Percentiles rank a stretch among this genome's conserved stretches.
Evolutionary conservation across 108 stramenopile genomes (phyloP).

Genomic region (Pelagomonas calceolata): DNA sequence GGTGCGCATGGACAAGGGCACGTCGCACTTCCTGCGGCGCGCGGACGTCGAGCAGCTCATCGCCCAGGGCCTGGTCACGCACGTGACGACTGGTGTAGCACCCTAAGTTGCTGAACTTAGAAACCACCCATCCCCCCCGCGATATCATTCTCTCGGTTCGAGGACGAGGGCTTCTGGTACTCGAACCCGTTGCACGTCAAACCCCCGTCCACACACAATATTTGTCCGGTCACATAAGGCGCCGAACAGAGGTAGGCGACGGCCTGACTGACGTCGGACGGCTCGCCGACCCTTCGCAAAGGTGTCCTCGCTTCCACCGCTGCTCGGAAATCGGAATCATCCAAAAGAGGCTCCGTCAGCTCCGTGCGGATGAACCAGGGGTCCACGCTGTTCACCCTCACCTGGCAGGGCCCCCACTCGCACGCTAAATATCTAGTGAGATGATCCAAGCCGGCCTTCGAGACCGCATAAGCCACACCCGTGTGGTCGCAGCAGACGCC

Average conservation of each 20-base stretch:
- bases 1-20: background rate
- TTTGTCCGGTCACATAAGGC: slow-evolving; percentile 45
- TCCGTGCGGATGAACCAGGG: slow-evolving; percentile 38
- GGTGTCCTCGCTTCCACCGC: slow-evolving; percentile 17
- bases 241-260: slow-evolving; percentile 45
- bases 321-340: slow-evolving; percentile 4
- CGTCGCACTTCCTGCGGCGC: background rate
- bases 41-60: background rate
- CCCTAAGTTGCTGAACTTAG: no score
- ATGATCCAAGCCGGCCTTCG: slow-evolving; percentile 50
- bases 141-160: no score
- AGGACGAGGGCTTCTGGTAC: no score
- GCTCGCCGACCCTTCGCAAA: slow-evolving; percentile 16
- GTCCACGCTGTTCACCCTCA: slow-evolving; percentile 41
- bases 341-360: slow-evolving; percentile 21
- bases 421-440: slow-evolving; percentile 36
- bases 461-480: slow-evolving; percentile 35
- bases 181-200: slow-evolving; percentile 41
- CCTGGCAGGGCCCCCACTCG: slow-evolving; percentile 42
- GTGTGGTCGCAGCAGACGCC: slow-evolving; percentile 35
- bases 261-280: slow-evolving; percentile 13
- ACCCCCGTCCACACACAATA: slow-evolving; percentile 41
- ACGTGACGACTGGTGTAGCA: no score
- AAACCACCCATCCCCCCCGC: no score
- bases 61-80: background rate